These are phyloP conservation scores for Globisporangium recalcitrans DNA, from an alignment of 352 stramenopile species.

Conservation along the genomic window DNA sequence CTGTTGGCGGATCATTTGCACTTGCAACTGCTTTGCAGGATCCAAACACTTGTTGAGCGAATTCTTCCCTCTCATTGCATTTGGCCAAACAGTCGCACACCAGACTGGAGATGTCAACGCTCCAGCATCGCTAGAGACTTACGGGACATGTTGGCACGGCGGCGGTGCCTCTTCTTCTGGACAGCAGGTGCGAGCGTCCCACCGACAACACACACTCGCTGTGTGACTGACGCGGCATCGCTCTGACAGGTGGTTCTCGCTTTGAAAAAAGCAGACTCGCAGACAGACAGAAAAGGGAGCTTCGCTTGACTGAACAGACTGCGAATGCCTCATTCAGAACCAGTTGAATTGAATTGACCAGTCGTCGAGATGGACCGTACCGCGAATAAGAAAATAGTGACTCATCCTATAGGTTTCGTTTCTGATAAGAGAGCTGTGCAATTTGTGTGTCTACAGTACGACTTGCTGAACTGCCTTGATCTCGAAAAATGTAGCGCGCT, in stretches of 20 bases:
- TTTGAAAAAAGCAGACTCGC: not conserved
- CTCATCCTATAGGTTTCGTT: not conserved
- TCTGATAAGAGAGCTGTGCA: not conserved
- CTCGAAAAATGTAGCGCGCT: not conserved
- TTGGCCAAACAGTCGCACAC: not conserved
- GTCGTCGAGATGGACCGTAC: not conserved
- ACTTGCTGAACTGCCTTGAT: not conserved
- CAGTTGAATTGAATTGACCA: constrained; percentile 1
- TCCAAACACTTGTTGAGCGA: too few relatives aligned
- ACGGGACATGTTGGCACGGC: not conserved
- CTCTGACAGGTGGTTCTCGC: not conserved
- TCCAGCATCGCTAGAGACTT: not conserved
- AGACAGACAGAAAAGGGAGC: not conserved
- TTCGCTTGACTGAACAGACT: not conserved
- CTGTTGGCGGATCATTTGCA: too few relatives aligned
- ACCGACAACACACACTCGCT: too few relatives aligned
- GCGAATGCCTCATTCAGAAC: too few relatives aligned
- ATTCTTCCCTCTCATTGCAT: too few relatives aligned
- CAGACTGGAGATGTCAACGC: not conserved
- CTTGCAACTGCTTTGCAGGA: too few relatives aligned
- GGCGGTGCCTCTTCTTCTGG: not conserved
- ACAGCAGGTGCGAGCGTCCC: not conserved
- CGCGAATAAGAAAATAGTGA: not conserved
- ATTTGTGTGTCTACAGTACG: not conserved
- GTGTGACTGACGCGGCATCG: not conserved